These are phyloP conservation scores for Phyllostachys edulis DNA, from an alignment of 176 grass and related monocot genomes.

Conservation along the genomic window DNA sequence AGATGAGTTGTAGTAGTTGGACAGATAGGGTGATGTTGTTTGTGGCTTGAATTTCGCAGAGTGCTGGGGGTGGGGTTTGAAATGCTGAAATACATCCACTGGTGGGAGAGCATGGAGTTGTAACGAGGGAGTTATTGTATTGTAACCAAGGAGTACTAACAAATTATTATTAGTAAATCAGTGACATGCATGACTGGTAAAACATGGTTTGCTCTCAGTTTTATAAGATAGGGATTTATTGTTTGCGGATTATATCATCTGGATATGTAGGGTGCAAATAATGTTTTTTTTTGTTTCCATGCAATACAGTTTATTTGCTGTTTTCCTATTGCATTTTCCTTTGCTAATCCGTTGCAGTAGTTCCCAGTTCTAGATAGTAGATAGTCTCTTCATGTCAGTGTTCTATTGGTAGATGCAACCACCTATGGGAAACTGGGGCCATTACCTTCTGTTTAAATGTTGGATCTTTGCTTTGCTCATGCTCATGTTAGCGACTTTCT, in stretches of 20 bases:
- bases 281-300: not conserved
- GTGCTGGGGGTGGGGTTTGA: not conserved
- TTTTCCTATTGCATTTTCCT: not conserved
- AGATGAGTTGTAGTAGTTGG: not conserved
- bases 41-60: not conserved
- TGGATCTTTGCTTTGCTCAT: not conserved
- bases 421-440: not conserved
- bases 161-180: not conserved
- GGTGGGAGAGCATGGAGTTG: not conserved
- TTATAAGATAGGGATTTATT: not conserved
- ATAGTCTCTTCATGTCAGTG: not conserved
- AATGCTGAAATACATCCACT: not conserved
- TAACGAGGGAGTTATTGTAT: not conserved
- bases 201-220: constrained; percentile 12
- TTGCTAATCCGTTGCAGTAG: not conserved
- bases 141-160: not conserved
- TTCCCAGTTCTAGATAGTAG: constrained; percentile 13
- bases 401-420: constrained; percentile 19
- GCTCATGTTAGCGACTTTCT: not conserved
- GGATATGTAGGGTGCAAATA: constrained; percentile 12
- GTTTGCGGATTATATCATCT: constrained; percentile 7
- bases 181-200: not conserved
- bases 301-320: not conserved
- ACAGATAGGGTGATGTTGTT: constrained; percentile 3
- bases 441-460: constrained; percentile 17